phyloP scores from a whole-genome alignment of 768 basidiomycete genomes.

The Boletus tylopilopsis region DNA sequence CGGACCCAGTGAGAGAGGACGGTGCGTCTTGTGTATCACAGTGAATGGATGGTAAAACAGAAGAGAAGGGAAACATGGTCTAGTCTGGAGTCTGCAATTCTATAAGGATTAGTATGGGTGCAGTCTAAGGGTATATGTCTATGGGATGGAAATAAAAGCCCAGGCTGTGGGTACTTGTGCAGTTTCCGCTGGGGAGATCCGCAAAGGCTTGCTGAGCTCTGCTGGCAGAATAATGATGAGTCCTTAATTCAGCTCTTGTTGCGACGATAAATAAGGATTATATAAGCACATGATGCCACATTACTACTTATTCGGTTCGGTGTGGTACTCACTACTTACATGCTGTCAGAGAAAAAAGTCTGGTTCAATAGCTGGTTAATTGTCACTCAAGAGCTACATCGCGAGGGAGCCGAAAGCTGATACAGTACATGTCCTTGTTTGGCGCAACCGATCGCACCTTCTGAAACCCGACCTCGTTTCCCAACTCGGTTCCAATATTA shows the following conservation, averaged over 20 bases:
- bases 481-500: constrained; percentile 53
- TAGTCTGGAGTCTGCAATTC: constrained; percentile 15
- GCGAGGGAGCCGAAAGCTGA: constrained; percentile 75
- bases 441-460: constrained; percentile 92
- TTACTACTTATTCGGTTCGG: constrained; percentile 12
- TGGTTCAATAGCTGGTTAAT: background rate
- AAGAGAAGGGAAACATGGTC: constrained; percentile 38
- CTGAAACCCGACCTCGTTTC: constrained; percentile 52
- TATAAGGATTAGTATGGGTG: constrained; percentile 29
- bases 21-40: constrained; percentile 44
- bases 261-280: constrained; percentile 35
- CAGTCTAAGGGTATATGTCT: constrained; percentile 34
- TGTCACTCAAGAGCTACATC: constrained; percentile 35
- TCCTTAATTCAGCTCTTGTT: constrained; percentile 4
- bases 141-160: constrained; percentile 17
- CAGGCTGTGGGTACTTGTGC: constrained; percentile 14
- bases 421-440: constrained; percentile 96
- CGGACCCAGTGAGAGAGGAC: constrained; percentile 47
- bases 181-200: constrained; percentile 12
- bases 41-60: constrained; percentile 47
- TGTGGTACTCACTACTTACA: too few relatives aligned
- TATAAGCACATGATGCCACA: constrained; percentile 33
- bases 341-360: too few relatives aligned
- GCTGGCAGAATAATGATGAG: background rate
- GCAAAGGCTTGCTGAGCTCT: constrained; percentile 8